Evolutionary conservation across 805 yeast genomes (phyloP).

Genomic region (Gaillardinia entomophila): DNA sequence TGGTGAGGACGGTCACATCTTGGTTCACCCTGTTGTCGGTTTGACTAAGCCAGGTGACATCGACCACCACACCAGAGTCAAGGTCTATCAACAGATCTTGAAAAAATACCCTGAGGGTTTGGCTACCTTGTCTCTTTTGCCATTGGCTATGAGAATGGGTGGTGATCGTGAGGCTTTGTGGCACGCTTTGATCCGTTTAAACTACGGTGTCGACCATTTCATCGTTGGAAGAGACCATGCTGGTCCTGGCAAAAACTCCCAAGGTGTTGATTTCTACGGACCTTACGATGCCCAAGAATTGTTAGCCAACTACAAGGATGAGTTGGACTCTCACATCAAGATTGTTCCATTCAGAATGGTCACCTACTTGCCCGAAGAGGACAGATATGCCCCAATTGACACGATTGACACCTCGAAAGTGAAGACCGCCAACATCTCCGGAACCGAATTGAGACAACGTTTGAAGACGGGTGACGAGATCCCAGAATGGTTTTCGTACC

Average conservation of each 20-base stretch:
- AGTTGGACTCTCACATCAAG: conserved; percentile 63
- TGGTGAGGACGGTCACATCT: conserved; percentile 65
- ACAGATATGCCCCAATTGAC: conserved; percentile 92
- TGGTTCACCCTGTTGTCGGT: conserved; percentile 96
- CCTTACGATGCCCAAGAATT: conserved; percentile 95
- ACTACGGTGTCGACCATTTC: conserved; percentile 95
- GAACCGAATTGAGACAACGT: conserved; percentile 88
- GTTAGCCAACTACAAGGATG: conserved; percentile 68
- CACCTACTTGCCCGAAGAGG: conserved; percentile 91
- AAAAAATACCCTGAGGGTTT: conserved; percentile 92
- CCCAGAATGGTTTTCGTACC: conserved; percentile 97
- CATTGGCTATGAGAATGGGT: conserved; percentile 98
- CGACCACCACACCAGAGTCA: conserved; percentile 95
- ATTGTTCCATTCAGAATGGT: conserved; percentile 97
- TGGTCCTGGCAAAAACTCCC: conserved; percentile 85
- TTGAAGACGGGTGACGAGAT: conserved; percentile 81
- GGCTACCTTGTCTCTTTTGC: conserved; percentile 83
- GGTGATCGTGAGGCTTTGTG: conserved; percentile 98
- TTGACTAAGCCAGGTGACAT: conserved; percentile 96
- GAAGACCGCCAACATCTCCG: conserved; percentile 85
- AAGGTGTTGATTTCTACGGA: conserved; percentile 92
- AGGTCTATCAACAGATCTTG: conserved; percentile 87
- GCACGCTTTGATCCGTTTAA: conserved; percentile 96
- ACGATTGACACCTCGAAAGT: conserved; percentile 70
- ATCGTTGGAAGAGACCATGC: conserved; percentile 98